Percentiles rank a stretch among this genome's conserved stretches.
phyloP scores from a whole-genome alignment of 495 filamentous ascomycete genomes.

The Neurospora sp. region DNA sequence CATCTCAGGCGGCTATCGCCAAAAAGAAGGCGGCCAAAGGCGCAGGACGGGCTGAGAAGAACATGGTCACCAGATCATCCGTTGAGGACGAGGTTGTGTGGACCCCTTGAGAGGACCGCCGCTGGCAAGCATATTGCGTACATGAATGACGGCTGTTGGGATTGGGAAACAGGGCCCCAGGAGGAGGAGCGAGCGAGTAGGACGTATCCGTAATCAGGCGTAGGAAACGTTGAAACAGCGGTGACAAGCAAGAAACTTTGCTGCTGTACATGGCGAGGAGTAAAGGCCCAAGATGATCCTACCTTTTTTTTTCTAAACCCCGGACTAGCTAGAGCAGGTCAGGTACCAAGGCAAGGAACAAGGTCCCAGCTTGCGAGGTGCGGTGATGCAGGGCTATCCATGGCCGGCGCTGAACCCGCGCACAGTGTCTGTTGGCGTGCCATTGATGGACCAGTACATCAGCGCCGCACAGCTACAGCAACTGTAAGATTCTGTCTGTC shows the following conservation, averaged over 20 bases:
- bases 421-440: not conserved
- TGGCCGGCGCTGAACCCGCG: not conserved
- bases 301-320: not conserved
- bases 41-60: constrained; percentile 21
- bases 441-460: not conserved
- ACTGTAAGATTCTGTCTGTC: not conserved
- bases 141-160: not conserved
- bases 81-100: constrained; percentile 20
- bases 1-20: not conserved
- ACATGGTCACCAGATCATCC: constrained; percentile 28
- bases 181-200: not conserved
- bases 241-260: not conserved
- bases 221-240: not conserved
- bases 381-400: not conserved
- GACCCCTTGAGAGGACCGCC: constrained; percentile 12
- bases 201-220: not conserved
- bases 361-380: not conserved
- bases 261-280: not conserved
- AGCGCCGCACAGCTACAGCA: not conserved
- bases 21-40: constrained; percentile 12
- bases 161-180: not conserved
- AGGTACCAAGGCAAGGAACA: not conserved
- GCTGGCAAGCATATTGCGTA: constrained; percentile 1
- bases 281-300: not conserved
- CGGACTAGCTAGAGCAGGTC: not conserved